Percentiles rank a stretch among this genome's conserved stretches.
Evolutionary conservation across 2,329 filamentous ascomycete species (phyloP).

Genomic region (Sporothrix euskadiensis): DNA sequence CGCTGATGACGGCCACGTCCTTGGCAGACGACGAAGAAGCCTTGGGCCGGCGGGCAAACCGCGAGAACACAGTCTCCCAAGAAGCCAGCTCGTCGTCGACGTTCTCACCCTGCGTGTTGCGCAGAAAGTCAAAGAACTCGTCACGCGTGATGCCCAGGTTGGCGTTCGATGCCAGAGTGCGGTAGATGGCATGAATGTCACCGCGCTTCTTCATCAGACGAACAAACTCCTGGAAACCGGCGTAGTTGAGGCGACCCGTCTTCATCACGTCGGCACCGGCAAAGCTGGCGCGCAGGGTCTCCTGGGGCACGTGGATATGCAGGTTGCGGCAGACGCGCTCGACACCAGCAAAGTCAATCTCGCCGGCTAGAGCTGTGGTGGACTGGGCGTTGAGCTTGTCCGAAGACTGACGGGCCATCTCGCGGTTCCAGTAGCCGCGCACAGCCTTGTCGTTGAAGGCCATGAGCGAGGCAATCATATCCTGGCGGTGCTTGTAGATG

Average conservation of each 20-base stretch:
- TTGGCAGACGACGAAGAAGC: neutral
- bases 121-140: slow-evolving; percentile 76
- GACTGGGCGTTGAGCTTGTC: slow-evolving; percentile 42
- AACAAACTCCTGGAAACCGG: slow-evolving; percentile 82
- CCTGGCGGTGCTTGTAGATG: slow-evolving; percentile 81
- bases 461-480: slow-evolving; percentile 86
- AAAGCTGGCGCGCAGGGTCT: slow-evolving; percentile 73
- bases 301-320: slow-evolving; percentile 84
- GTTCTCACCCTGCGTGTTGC: slow-evolving; percentile 72
- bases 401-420: slow-evolving; percentile 67
- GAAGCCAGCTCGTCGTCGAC: slow-evolving; percentile 63
- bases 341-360: slow-evolving; percentile 75
- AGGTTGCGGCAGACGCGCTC: slow-evolving; percentile 83
- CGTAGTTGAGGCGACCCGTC: slow-evolving; percentile 69
- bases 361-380: slow-evolving; percentile 59
- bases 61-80: slow-evolving; percentile 74
- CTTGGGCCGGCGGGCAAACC: slow-evolving; percentile 63
- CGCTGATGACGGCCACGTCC: slow-evolving; percentile 35
- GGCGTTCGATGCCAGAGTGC: slow-evolving; percentile 57
- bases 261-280: slow-evolving; percentile 66
- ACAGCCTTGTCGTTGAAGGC: slow-evolving; percentile 82
- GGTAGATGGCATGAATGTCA: slow-evolving; percentile 76
- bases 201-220: slow-evolving; percentile 77
- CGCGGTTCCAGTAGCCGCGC: slow-evolving; percentile 79
- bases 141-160: slow-evolving; percentile 66